Conservation (phyloP, 345 rosid species). For the Hirschfeldia incana region DNA sequence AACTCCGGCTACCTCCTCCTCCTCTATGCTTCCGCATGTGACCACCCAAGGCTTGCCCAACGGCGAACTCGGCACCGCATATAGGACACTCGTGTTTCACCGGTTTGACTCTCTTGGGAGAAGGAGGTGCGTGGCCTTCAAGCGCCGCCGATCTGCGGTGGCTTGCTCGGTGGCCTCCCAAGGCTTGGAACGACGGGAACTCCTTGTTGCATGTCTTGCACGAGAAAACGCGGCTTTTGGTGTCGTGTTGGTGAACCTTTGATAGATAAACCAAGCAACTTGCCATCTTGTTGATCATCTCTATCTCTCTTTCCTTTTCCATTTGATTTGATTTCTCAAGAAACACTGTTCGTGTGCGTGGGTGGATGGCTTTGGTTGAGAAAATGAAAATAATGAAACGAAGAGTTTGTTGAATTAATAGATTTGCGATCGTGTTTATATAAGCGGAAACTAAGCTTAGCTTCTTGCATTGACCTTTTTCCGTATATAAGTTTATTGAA, state of each 20-base stretch:
- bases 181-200: constrained; percentile 82
- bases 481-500: constrained; percentile 5
- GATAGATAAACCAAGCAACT: constrained; percentile 70
- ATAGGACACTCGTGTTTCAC: constrained; percentile 81
- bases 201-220: constrained; percentile 88
- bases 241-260: constrained; percentile 35
- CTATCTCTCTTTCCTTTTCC: constrained; percentile 45
- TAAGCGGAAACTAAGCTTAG: constrained; percentile 28
- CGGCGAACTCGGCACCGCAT: constrained; percentile 74
- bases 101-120: constrained; percentile 57
- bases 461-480: constrained; percentile 37
- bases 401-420: constrained; percentile 29
- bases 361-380: constrained; percentile 1
- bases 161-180: constrained; percentile 93
- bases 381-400: constrained; percentile 24
- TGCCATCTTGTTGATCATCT: constrained; percentile 54
- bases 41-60: constrained; percentile 95
- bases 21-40: constrained; percentile 89
- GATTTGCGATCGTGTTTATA: constrained; percentile 34
- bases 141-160: constrained; percentile 60
- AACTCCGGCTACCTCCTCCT: constrained; percentile 35
- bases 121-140: constrained; percentile 33
- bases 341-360: neutral
- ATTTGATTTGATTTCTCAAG: constrained; percentile 11
- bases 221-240: constrained; percentile 45